Conservation (phyloP, 192 early-diverging fungal species). For the Chytriomyces confervae region DNA sequence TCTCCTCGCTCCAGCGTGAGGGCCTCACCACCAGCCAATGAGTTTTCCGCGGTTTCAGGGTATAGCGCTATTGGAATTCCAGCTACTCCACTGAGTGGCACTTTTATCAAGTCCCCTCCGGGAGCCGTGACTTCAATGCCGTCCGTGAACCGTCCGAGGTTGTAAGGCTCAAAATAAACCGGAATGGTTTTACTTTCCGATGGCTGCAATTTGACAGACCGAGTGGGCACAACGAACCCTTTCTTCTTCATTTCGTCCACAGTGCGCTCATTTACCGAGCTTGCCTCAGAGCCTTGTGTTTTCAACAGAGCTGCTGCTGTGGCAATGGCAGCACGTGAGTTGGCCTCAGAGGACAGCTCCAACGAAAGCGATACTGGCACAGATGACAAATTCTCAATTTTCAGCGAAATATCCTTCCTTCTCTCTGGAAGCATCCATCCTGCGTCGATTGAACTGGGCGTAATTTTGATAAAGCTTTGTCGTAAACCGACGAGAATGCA, state of each 20-base stretch:
- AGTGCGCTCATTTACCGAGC: neutral
- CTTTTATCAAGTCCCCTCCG: conserved; percentile 58
- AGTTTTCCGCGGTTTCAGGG: conserved; percentile 57
- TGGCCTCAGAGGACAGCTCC: conserved; percentile 46
- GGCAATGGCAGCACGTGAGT: conserved; percentile 27
- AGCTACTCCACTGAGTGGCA: conserved; percentile 53
- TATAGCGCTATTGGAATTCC: conserved; percentile 67
- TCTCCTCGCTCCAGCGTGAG: conserved; percentile 61
- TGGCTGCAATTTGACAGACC: conserved; percentile 49
- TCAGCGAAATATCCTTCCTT: conserved; percentile 51
- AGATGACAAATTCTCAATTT: conserved; percentile 57
- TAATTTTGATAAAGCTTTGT: conserved; percentile 59
- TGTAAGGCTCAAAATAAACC: conserved; percentile 58
- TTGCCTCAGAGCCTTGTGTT: conserved; percentile 11
- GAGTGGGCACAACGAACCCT: conserved; percentile 45
- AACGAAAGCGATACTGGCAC: conserved; percentile 41
- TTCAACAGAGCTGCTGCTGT: conserved; percentile 27
- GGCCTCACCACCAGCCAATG: conserved; percentile 51
- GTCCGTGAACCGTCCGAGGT: conserved; percentile 55
- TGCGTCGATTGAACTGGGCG: conserved; percentile 55
- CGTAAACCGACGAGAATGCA: conserved; percentile 52
- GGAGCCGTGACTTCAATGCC: conserved; percentile 56
- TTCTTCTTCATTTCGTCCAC: conserved; percentile 35
- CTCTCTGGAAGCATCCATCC: conserved; percentile 66
- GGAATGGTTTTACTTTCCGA: conserved; percentile 52